A percentile compares a stretch with the other conserved stretches of the same genome.
phyloP scores from a whole-genome alignment of 805 yeast genomes.

The Candida golubevii region DNA sequence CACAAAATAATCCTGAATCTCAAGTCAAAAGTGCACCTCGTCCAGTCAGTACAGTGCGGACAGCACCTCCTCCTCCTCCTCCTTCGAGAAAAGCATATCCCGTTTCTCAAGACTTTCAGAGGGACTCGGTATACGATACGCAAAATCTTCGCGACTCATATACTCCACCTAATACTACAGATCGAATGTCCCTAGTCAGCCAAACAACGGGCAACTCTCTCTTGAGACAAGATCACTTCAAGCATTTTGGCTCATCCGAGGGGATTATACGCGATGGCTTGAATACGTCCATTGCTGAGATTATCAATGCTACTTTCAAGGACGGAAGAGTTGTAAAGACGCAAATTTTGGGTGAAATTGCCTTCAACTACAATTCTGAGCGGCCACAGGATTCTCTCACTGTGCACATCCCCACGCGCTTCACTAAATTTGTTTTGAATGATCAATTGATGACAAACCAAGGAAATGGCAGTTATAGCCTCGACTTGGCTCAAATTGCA shows the following conservation, averaged over 20 bases:
- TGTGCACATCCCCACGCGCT: conserved; percentile 40
- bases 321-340: conserved; percentile 61
- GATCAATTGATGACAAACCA: conserved; percentile 29
- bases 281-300: conserved; percentile 83
- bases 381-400: conserved; percentile 28
- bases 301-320: conserved; percentile 66
- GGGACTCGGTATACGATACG: conserved; percentile 38
- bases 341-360: conserved; percentile 79
- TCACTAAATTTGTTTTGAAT: conserved; percentile 47
- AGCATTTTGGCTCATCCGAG: conserved; percentile 24
- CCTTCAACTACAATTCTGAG: conserved; percentile 56
- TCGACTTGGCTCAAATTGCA: conserved; percentile 48
- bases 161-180: conserved; percentile 13
- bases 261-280: conserved; percentile 44
- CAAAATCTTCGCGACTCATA: conserved; percentile 37
- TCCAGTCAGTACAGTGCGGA: conserved; percentile 8
- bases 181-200: conserved; percentile 21
- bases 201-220: conserved; percentile 41
- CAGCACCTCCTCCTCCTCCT: conserved; percentile 62
- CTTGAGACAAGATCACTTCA: conserved; percentile 45
- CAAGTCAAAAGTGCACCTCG: neutral
- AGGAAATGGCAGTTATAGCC: conserved; percentile 32
- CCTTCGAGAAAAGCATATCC: conserved; percentile 47
- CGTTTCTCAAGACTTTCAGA: conserved; percentile 3
- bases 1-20: neutral